Evolutionary conservation across 2,329 filamentous ascomycete genomes (phyloP), one percentile per base, ranked within the genome.

Genomic region (Penicillium freii): DNA sequence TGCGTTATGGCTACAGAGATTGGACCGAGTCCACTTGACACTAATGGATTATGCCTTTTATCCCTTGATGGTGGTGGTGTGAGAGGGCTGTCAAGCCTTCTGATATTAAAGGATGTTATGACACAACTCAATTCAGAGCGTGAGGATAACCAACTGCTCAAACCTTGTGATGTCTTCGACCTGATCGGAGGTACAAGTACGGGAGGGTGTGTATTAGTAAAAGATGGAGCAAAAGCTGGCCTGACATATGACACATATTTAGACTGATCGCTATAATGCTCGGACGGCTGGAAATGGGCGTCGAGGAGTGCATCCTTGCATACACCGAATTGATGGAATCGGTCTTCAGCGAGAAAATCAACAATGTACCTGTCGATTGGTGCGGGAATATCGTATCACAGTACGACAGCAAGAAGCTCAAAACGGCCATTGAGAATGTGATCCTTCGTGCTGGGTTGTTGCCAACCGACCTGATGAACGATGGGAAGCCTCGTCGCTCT

Each of bases 41-140:
- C 4, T 1, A 36, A 55, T n/a, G 63, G 64, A 6, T 17, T 66
- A 0, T 65, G 63, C 23, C 51, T 67, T 0, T 13, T 67, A 1
- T 59, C 61, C 27, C 59, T 73, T 5, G 76, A 78, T 61, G 76
- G 76, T 13, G 77, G 75, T 2, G 77, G 76, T 4, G 69, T 78
- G 0, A 69, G 75, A 5, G 75, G 74, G 0, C 61, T 78, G 3
- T 78, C 76, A 0, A 69, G 69, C 0, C 62, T 78, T 0, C 62
- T 69, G 13, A 74, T 78, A 29, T 61, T 78, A 5, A 64, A 68
- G 34, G 52, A 65, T 10, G 53, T 79, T 4, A 73, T 79, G 69
- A 50, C 65, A 29, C 61, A 64, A 0, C 64, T 78, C 33, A 66
- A 71, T 25, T n/a, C 34, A 4, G 54, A 55, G 15, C 64, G 58